phyloP scores from a whole-genome alignment of 139 green algal genomes.

The Raphidocelis subcapitata region DNA sequence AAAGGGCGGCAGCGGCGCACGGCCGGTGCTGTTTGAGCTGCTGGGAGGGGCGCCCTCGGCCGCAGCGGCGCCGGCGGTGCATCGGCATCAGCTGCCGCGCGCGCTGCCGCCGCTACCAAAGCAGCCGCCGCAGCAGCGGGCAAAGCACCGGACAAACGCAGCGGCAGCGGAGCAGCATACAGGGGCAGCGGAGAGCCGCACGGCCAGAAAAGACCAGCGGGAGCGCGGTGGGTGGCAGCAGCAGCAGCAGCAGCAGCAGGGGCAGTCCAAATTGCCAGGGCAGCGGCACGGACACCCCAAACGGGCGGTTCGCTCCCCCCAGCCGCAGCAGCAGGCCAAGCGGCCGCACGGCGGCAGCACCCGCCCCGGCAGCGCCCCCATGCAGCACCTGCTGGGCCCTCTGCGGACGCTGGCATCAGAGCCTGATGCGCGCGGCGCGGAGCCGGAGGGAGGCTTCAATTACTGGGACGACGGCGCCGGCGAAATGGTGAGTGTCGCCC shows the following conservation, averaged over 20 bases:
- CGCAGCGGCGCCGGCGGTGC: no score
- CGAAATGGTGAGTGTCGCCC: no score
- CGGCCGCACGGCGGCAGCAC: slow-evolving; percentile 7
- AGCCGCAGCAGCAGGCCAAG: not conserved
- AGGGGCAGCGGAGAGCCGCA: no score
- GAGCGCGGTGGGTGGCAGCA: not conserved
- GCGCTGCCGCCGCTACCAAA: not conserved
- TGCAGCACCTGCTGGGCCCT: not conserved
- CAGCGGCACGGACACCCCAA: not conserved
- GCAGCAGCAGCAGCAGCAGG: not conserved
- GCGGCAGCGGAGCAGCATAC: not conserved
- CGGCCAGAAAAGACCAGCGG: not conserved
- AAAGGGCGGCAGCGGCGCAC: no score
- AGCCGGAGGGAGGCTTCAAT: slow-evolving; percentile 6
- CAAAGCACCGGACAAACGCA: not conserved
- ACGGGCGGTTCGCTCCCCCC: not conserved
- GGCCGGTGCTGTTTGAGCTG: no score
- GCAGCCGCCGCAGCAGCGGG: not conserved
- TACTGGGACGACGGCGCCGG: slow-evolving; percentile 2
- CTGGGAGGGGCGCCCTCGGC: no score
- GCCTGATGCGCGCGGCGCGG: not conserved
- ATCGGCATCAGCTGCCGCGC: not conserved
- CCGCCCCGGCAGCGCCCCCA: not conserved
- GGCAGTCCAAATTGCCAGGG: not conserved
- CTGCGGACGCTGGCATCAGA: not conserved